phyloP scores from a whole-genome alignment of 108 stramenopile genomes.

The Cyclostephanos invisitatus region DNA sequence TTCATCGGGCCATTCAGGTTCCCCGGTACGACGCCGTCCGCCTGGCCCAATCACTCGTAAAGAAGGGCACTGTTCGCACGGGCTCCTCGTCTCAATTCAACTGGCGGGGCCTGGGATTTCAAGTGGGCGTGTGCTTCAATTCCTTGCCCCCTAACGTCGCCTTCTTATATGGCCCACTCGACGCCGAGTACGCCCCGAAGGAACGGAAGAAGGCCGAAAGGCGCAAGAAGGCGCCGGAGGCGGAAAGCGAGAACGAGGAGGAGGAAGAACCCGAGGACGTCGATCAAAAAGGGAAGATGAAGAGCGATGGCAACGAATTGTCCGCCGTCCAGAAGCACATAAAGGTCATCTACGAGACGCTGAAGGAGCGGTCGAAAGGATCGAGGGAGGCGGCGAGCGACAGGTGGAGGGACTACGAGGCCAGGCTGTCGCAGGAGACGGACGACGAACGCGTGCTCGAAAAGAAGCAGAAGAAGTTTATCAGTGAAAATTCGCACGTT shows the following conservation, averaged over 20 bases:
- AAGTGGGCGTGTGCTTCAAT: slow-evolving; percentile 81
- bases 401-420: slow-evolving; percentile 22
- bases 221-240: slow-evolving; percentile 14
- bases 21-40: slow-evolving; percentile 80
- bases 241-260: slow-evolving; percentile 56
- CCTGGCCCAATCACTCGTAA: slow-evolving; percentile 51
- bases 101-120: slow-evolving; percentile 66
- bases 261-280: slow-evolving; percentile 66
- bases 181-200: slow-evolving; percentile 46
- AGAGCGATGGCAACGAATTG: slow-evolving; percentile 63
- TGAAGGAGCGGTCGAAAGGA: slow-evolving; percentile 36
- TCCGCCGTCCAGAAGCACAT: slow-evolving; percentile 71
- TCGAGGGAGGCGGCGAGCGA: slow-evolving; percentile 18
- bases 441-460: slow-evolving; percentile 18
- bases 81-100: slow-evolving; percentile 56
- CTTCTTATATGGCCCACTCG: slow-evolving; percentile 76
- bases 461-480: slow-evolving; percentile 42
- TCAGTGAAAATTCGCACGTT: slow-evolving; percentile 45
- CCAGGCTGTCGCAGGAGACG: slow-evolving; percentile 22
- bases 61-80: slow-evolving; percentile 50
- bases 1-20: slow-evolving; percentile 44
- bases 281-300: slow-evolving; percentile 38
- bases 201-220: slow-evolving; percentile 59
- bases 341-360: slow-evolving; percentile 42
- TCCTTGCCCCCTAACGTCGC: slow-evolving; percentile 63